Base-by-base conservation (phyloP, 352 stramenopile species). In the Globisporangium viniferum region DNA sequence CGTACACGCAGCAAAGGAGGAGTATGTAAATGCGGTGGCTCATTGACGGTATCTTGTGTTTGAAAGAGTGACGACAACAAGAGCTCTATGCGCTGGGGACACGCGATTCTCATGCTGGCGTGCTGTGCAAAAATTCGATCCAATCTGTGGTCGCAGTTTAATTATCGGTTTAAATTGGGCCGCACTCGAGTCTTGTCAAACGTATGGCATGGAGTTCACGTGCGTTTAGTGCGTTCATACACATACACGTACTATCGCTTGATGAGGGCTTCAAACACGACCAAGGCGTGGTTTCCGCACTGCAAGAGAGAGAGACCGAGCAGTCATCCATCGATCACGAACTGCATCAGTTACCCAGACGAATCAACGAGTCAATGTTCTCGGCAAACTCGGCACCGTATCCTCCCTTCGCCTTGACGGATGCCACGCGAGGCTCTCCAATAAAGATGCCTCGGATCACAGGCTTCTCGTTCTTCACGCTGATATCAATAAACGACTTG, bases 401-500 rank as follows among this genome's bases (percentile, higher is more conserved):
- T 6, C 86, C 84, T 35, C 80, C 76, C 63, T 91, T 85, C 20
- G 79, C 84, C 76, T 90, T 94, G 39, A 92, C 81, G 2, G 80
- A 89, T 9, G 84, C 88, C 33, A 88, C 75, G 53, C 86, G 84
- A 63, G 84, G 75, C 68, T 95, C 88, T n/a, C 84, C 84, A 57
- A 89, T 81, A 60, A 95, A 90, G n/a, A 95, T 70, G 18, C 78
- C 86, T 41, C 87, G 85, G 41, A 95, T 80, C 24, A 95, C 78
- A 5, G 88, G 86, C 58, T 91, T 89, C 48, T 89, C 76, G 69
- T 88, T 92, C 62, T 88, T 80, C 65, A 95, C 75, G 69, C 88
- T 94, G 58, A 95, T 93, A 62, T 92, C 83, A 14, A 94, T 93
- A 68, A 95, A 77, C 70, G 86, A 82, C 67, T 94, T 82, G 31